A percentile compares a stretch with the other conserved stretches of the same genome.
Conservation (phyloP, 2,329 filamentous ascomycete species). For the Xylariaceae sp. region DNA sequence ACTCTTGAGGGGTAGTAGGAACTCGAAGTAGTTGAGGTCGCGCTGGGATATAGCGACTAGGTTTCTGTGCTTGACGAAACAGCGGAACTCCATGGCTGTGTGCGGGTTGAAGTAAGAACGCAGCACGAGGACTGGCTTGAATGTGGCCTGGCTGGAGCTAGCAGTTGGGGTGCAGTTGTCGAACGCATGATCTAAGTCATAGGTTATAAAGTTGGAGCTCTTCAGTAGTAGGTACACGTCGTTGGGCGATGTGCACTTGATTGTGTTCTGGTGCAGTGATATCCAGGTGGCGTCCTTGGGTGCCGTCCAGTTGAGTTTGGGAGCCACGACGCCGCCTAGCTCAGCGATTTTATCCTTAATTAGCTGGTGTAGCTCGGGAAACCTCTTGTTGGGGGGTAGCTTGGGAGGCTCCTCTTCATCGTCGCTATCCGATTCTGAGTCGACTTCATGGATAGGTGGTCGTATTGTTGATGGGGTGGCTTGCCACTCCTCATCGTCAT, state of each 20-base stretch:
- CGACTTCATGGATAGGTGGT: slow-evolving; percentile 37
- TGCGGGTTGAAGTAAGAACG: slow-evolving; percentile 85
- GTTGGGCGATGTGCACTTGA: slow-evolving; percentile 82
- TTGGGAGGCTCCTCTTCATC: slow-evolving; percentile 43
- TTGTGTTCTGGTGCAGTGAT: slow-evolving; percentile 72
- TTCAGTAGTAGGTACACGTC: slow-evolving; percentile 94
- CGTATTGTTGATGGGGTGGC: slow-evolving; percentile 36
- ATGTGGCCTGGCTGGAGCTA: slow-evolving; percentile 37
- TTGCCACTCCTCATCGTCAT: slow-evolving; percentile 53
- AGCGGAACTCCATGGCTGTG: slow-evolving; percentile 88
- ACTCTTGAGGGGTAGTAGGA: slow-evolving; percentile 59
- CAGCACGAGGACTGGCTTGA: slow-evolving; percentile 76
- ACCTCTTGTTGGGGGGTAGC: slow-evolving; percentile 50
- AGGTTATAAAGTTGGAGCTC: slow-evolving; percentile 87
- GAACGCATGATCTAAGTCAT: slow-evolving; percentile 90
- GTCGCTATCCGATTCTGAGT: slow-evolving; percentile 44
- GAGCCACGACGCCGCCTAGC: slow-evolving; percentile 78
- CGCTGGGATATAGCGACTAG: slow-evolving; percentile 82
- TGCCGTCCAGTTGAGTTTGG: slow-evolving; percentile 96
- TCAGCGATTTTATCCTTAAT: slow-evolving; percentile 74
- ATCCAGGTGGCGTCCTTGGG: slow-evolving; percentile 97
- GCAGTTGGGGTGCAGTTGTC: slow-evolving; percentile 56
- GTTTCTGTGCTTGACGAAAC: slow-evolving; percentile 79
- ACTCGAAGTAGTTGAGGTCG: slow-evolving; percentile 85
- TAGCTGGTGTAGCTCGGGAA: slow-evolving; percentile 66